phyloP scores from a whole-genome alignment of 139 green algal species.

The Ulvella scutata region DNA sequence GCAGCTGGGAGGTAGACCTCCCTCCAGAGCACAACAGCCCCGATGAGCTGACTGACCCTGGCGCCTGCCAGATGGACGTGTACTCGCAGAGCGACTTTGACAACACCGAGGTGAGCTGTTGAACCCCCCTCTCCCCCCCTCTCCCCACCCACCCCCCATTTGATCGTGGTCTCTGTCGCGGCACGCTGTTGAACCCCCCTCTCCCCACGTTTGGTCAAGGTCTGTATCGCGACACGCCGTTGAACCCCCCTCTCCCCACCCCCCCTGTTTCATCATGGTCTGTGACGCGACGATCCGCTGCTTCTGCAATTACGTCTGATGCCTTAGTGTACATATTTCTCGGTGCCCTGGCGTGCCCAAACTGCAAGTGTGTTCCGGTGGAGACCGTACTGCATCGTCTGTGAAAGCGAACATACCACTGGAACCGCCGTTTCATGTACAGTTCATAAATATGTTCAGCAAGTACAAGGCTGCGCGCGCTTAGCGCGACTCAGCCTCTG shows the following conservation, averaged over 20 bases:
- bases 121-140: no score
- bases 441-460: no score
- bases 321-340: no score
- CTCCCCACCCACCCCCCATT: background rate
- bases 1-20: background rate
- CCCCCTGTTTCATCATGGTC: background rate
- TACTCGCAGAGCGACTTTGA: constrained; percentile 1
- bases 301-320: no score
- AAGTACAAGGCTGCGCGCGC: no score
- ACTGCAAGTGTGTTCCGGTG: no score
- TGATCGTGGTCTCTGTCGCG: background rate
- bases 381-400: no score
- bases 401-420: no score
- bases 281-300: background rate
- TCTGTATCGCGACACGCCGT: background rate
- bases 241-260: background rate
- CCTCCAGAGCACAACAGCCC: background rate
- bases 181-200: background rate
- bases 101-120: background rate
- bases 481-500: no score
- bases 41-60: background rate
- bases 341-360: no score
- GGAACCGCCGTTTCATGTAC: no score
- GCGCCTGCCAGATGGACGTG: background rate
- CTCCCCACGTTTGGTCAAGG: background rate